Conservation (phyloP, 108 stramenopile species). For the Cyclotella atomus region DNA sequence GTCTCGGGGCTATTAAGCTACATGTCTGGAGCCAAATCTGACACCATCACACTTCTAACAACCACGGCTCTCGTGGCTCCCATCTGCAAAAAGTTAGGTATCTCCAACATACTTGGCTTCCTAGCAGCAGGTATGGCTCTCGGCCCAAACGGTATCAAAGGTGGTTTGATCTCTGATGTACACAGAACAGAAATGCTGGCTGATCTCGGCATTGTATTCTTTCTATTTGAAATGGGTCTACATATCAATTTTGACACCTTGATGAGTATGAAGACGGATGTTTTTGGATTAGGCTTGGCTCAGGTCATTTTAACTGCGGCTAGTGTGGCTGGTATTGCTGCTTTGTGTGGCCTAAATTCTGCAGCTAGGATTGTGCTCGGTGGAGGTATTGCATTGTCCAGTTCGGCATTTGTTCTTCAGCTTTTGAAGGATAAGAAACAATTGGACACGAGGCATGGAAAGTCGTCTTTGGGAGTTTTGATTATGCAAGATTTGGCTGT, state of each 20-base stretch:
- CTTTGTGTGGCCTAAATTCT: constrained; percentile 58
- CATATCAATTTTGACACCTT: constrained; percentile 88
- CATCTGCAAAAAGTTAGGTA: constrained; percentile 73
- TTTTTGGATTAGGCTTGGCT: constrained; percentile 89
- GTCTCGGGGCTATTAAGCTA: constrained; percentile 48
- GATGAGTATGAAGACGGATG: constrained; percentile 85
- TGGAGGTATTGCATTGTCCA: constrained; percentile 87
- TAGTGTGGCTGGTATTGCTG: constrained; percentile 62
- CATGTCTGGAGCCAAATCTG: constrained; percentile 85
- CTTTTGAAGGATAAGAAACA: constrained; percentile 89
- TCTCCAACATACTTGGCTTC: constrained; percentile 93
- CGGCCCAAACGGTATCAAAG: constrained; percentile 83
- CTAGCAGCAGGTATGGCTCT: constrained; percentile 78
- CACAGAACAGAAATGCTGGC: constrained; percentile 87
- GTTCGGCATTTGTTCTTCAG: constrained; percentile 95
- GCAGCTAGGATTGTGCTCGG: constrained; percentile 86
- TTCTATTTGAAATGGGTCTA: constrained; percentile 97
- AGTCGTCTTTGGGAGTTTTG: constrained; percentile 91
- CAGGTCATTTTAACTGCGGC: constrained; percentile 85
- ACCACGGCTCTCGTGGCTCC: constrained; percentile 88
- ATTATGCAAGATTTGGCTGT: constrained; percentile 93
- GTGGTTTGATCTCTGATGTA: constrained; percentile 65
- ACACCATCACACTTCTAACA: constrained; percentile 81
- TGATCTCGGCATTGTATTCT: constrained; percentile 95
- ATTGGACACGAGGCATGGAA: constrained; percentile 82